These are phyloP conservation scores for Magnusiomyces suaveolens DNA, from an alignment of 1,139 yeast species.

Conservation along the genomic window DNA sequence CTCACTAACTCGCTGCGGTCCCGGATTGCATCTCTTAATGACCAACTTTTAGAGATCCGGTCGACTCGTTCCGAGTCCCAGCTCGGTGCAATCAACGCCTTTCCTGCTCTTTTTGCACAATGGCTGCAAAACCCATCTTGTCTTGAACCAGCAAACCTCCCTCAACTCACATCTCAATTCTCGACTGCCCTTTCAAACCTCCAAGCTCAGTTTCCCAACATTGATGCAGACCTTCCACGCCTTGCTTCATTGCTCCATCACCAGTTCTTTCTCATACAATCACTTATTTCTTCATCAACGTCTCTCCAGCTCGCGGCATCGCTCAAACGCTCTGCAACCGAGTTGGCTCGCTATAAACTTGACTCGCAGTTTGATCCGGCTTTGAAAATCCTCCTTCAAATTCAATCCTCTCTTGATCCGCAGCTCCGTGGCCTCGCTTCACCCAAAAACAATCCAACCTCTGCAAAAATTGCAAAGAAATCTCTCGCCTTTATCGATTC, in stretches of 20 bases:
- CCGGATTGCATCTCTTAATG: conserved; percentile 2
- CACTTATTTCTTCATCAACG: neutral
- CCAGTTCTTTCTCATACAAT: neutral
- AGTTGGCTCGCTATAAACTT: no score
- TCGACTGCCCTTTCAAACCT: neutral
- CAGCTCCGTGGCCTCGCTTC: no score
- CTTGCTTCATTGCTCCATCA: neutral
- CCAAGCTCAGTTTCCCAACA: neutral
- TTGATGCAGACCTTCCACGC: neutral
- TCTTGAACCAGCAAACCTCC: neutral
- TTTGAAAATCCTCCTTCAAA: no score
- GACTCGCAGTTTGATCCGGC: no score
- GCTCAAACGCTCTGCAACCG: no score
- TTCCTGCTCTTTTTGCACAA: neutral
- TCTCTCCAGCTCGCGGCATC: neutral
- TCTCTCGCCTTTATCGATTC: conserved; percentile 5
- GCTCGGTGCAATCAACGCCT: neutral
- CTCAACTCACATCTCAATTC: neutral
- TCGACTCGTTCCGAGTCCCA: neutral
- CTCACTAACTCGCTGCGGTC: conserved; percentile 17
- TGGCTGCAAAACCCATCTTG: neutral
- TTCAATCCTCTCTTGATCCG: no score
- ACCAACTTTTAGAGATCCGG: neutral
- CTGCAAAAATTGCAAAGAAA: conserved; percentile 6
- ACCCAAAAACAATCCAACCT: no score